A percentile compares a stretch with the other conserved stretches of the same genome.
Evolutionary conservation across 129 eudicot species (phyloP).

Genomic region (carrot (Daucus carota)): DNA sequence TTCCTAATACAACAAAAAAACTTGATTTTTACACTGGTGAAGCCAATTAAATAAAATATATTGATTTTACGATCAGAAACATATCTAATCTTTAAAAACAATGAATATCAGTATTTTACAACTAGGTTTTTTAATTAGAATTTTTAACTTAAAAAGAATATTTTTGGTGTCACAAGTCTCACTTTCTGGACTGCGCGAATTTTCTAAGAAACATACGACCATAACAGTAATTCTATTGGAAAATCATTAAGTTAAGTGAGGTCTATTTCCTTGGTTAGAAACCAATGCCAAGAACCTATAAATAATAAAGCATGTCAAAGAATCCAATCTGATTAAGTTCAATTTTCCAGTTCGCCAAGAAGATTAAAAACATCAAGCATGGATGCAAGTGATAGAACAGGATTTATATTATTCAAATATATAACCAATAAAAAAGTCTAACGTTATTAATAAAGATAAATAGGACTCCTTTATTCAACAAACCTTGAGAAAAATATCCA

Average conservation of each 20-base stretch:
- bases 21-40: no score
- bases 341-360: neutral
- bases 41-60: neutral
- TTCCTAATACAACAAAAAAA: neutral
- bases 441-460: neutral
- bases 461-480: neutral
- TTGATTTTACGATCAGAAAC: no score
- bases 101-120: neutral
- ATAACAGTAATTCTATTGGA: neutral
- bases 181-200: no score
- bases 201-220: no score
- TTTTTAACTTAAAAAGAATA: neutral
- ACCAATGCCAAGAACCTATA: no score
- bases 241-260: no score
- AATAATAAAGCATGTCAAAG: neutral
- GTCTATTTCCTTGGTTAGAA: neutral
- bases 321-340: neutral
- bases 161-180: no score
- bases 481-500: conserved; percentile 90
- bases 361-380: neutral
- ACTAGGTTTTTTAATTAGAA: neutral
- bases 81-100: no score
- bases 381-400: conserved; percentile 1
- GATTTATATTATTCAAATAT: neutral
- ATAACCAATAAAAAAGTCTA: neutral